phyloP scores from a whole-genome alignment of 208 protist species.

The Tritrichomonas musculus region DNA sequence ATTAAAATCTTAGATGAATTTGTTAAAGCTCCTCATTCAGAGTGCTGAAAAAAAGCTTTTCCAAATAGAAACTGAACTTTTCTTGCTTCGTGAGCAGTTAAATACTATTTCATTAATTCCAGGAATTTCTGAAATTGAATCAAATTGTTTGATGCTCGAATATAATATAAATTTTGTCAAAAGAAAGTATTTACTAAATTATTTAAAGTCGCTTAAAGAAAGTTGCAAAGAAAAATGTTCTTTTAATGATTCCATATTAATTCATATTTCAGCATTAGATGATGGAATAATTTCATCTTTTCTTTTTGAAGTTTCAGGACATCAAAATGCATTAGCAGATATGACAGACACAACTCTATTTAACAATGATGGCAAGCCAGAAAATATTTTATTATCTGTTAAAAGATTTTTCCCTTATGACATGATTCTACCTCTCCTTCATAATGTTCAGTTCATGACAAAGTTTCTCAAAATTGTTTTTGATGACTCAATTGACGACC shows the following conservation, averaged over 20 bases:
- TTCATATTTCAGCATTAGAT: not conserved
- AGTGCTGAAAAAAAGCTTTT: not conserved
- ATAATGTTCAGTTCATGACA: not conserved
- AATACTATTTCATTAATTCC: not conserved
- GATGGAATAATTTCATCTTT: not conserved
- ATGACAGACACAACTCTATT: not conserved
- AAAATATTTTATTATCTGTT: not conserved
- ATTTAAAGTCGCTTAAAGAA: not conserved
- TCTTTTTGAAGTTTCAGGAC: not conserved
- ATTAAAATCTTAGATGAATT: no score
- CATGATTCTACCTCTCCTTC: not conserved
- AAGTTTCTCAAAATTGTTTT: not conserved
- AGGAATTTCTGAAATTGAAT: not conserved
- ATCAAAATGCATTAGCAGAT: not conserved
- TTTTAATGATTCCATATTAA: not conserved
- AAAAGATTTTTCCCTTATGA: not conserved
- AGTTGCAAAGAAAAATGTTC: not conserved
- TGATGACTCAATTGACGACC: not conserved
- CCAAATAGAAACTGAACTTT: not conserved
- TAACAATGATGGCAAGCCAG: not conserved
- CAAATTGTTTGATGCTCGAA: not conserved
- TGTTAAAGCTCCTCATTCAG: no score
- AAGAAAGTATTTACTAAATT: not conserved
- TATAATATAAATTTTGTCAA: not conserved
- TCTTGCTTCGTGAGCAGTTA: not conserved